Conservation (phyloP, 306 rosid species). For the Psophocarpus tetragonolobus region DNA sequence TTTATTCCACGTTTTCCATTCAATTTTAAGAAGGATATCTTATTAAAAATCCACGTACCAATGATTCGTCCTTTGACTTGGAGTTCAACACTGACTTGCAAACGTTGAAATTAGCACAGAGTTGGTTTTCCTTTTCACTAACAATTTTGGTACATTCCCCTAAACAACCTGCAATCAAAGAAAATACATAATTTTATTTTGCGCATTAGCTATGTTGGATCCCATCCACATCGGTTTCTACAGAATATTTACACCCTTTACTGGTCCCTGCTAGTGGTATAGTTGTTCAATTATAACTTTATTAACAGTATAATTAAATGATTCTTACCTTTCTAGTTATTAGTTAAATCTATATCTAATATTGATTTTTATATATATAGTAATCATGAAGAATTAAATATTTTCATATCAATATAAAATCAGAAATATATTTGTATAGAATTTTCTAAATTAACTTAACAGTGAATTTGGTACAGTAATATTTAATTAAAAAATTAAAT, state of each 20-base stretch:
- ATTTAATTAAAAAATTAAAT: background rate
- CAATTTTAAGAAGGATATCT: background rate
- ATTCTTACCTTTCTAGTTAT: background rate
- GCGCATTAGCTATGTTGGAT: background rate
- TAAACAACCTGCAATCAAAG: conserved; percentile 50
- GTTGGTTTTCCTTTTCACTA: conserved; percentile 46
- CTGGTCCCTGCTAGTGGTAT: no score
- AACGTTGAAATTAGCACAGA: conserved; percentile 13
- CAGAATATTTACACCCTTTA: background rate
- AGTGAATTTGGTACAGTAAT: background rate
- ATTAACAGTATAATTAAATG: no score
- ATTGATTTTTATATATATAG: background rate
- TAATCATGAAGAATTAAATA: background rate
- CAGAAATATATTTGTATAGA: background rate
- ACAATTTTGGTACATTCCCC: conserved; percentile 50
- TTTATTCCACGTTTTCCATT: background rate
- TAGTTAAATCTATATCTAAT: background rate
- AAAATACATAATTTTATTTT: background rate
- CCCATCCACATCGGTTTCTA: background rate
- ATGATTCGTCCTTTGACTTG: conserved; percentile 69
- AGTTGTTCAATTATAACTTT: background rate
- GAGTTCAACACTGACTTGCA: conserved; percentile 75
- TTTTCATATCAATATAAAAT: background rate
- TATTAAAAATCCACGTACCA: conserved; percentile 43
- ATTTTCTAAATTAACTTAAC: background rate